Evolutionary conservation across 129 eudicot genomes (phyloP).

Genomic region (Dittrichia graveolens): DNA sequence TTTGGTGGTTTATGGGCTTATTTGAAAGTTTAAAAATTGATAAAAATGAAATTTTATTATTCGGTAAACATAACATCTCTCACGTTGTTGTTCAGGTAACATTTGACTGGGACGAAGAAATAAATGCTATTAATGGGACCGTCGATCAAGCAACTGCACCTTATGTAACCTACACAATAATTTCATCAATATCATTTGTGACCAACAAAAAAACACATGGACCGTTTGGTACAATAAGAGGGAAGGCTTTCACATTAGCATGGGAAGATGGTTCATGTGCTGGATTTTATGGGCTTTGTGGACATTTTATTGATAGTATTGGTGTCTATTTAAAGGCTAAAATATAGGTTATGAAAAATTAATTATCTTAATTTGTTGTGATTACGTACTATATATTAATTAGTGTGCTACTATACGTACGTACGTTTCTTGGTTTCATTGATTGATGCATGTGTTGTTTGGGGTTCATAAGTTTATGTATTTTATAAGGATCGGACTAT

Average conservation of each 20-base stretch:
- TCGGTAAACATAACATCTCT: not conserved
- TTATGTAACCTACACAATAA: not conserved
- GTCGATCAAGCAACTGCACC: not conserved
- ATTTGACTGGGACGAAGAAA: slow-evolving; percentile 13
- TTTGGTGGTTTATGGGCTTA: no score
- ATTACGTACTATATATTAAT: no score
- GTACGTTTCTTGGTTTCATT: no score
- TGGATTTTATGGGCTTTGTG: slow-evolving; percentile 18
- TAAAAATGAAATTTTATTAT: not conserved
- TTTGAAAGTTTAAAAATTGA: no score
- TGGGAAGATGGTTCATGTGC: slow-evolving; percentile 18
- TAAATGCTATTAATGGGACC: slow-evolving; percentile 8
- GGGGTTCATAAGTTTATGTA: no score
- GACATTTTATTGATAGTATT: slow-evolving; percentile 9
- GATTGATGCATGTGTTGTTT: no score
- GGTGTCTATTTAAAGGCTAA: no score
- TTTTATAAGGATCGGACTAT: no score
- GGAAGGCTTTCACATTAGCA: not conserved
- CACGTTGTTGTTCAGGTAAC: not conserved
- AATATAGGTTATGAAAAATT: no score
- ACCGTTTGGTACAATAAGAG: slow-evolving; percentile 13
- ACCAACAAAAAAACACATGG: slow-evolving; percentile 12
- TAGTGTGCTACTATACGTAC: no score
- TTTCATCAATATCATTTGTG: slow-evolving; percentile 8
- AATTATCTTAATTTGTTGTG: no score